Evolutionary conservation across 441 rosid species (phyloP), one percentile per base, ranked within the genome.

Genomic region (Syzygium malaccense): DNA sequence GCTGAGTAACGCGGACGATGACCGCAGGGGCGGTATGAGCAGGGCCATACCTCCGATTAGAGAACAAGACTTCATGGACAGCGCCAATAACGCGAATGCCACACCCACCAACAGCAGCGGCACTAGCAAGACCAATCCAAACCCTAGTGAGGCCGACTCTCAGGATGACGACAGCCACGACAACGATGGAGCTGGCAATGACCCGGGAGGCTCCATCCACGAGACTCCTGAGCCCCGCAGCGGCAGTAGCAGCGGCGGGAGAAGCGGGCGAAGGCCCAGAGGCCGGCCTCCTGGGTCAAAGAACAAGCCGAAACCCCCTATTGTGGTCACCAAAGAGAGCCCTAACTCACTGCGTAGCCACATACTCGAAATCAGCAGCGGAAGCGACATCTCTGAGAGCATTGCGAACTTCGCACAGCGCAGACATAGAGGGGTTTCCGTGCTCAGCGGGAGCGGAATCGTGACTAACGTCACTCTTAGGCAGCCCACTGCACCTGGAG

Each of bases 201-300:
- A 33, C 26, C 88, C 7, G 86, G 83, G 51, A 75, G 83, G 51
- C 51, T 75, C 83, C 83, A 37, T 75, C 86, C 62, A 78, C 53
- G 95, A 90, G 20, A 87, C 91, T 49, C 80, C 66, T 49, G 95
- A 90, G 89, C 92, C 87, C 14, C 94, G 89, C 28, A 84, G 87
- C 19, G 84, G 80, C 49, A 54, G 80, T n/a, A 54, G 58, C 88
- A 48, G 66, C 2, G 87, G 87, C 32, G 94, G 95, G 4, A 91
- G 94, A 30, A 90, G 91, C n/a, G 93, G 94, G 55, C 95, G 98
- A 3, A 93, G 99, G 57, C 97, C 99, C 0, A 92, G 99, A 87
- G 99, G 99, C 1, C 89, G 99, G 28, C 99, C 99, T 3, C 94
- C 97, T 0, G 99, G 99, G 75, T 96, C 99, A 4, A 97, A 93